These are phyloP conservation scores for Mycena sp. DNA, from an alignment of 1,284 basidiomycete genomes.

Conservation along the genomic window DNA sequence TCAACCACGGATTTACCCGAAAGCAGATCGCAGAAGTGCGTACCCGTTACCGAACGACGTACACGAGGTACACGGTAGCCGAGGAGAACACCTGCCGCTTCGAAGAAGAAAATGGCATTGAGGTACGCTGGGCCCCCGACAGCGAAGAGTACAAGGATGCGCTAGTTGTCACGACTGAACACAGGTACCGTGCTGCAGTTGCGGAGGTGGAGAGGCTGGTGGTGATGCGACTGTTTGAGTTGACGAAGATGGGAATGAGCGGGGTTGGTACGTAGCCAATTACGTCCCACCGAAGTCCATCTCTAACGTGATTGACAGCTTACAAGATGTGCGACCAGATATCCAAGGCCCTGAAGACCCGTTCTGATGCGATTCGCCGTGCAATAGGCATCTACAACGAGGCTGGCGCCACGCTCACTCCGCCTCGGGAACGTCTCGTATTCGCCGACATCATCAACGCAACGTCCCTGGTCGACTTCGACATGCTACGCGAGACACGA, in stretches of 20 bases:
- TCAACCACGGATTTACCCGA: neutral
- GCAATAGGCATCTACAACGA: neutral
- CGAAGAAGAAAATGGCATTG: conserved; percentile 11
- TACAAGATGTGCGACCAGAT: neutral
- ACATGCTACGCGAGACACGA: neutral
- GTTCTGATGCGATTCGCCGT: neutral
- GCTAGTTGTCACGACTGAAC: conserved; percentile 5
- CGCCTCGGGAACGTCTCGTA: neutral
- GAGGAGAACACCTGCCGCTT: conserved; percentile 16
- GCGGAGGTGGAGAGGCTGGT: conserved; percentile 34
- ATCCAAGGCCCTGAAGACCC: neutral
- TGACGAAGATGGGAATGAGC: conserved; percentile 32
- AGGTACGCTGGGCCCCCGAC: conserved; percentile 14
- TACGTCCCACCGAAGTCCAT: too few relatives aligned
- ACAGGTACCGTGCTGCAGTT: conserved; percentile 31
- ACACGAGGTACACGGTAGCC: neutral
- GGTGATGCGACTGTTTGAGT: conserved; percentile 34
- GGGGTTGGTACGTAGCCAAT: conserved; percentile 30
- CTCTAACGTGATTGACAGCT: too few relatives aligned
- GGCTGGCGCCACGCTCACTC: neutral
- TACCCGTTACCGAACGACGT: conserved; percentile 14
- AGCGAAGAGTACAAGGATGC: conserved; percentile 16
- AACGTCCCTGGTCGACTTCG: neutral
- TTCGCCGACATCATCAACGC: neutral
- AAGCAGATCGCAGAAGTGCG: neutral